Base-by-base conservation (phyloP, 805 yeast genomes). In the Cyberlindnera misumaiensis region DNA sequence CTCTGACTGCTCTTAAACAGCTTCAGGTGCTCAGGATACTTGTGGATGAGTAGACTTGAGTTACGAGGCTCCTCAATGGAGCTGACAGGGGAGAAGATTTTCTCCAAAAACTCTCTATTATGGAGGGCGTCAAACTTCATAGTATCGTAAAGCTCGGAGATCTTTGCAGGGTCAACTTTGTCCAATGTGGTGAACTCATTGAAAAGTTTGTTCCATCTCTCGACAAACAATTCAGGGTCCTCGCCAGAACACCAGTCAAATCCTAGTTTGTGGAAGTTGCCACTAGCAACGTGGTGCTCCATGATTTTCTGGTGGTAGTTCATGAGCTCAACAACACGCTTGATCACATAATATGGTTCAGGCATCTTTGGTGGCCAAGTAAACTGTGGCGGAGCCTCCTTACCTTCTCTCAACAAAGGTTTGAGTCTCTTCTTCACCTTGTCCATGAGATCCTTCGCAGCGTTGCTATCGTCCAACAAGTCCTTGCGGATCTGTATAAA, bases 361-460 rank as follows among this genome's bases (percentile, higher is more conserved):
- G 98, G 97, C 85, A 93, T 88, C 57, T 87, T 87, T 14, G 93
- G 85, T 1, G 99, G 98, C 99, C 99, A 93, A 0, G 98, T 85
- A 61, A 93, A 93, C 56, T 93, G 96, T 1, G 94, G 84, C 13
- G 98, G 97, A 0, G 97, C 96, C 51, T 87, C 95, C 39, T 87
- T 85, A 2, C 98, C 98, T 60, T 89, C 93, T 62, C 99, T 76
- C 38, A 93, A 67, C 53, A 93, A 68, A 1, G 97, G 97, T 62
- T 93, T 93, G 55, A 93, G 71, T 67, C 89, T 87, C 76, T 93
- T 93, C 63, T 93, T 93, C 28, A 93, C 99, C 55, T 88, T 85
- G 56, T 93, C 99, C 97, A 90, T 93, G 35, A 87, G 68, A 58
- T 87, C 97, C 56, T 93, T 93, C 3, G 99, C 99, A 1, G 99